Conservation (phyloP, 257 asterid genomes). For the Nyctanthes arbortristis region DNA sequence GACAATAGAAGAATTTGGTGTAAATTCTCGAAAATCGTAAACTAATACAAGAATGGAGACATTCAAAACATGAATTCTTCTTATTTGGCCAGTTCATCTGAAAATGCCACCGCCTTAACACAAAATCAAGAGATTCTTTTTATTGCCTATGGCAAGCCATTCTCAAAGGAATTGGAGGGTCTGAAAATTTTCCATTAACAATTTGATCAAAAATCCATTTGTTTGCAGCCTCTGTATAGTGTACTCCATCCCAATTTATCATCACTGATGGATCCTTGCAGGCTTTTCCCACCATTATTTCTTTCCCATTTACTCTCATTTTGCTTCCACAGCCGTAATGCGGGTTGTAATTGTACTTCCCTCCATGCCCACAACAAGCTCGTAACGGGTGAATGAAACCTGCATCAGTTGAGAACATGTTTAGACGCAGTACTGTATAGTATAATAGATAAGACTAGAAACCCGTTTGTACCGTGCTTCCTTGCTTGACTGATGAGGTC, state of each 20-base stretch:
- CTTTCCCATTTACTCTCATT: constrained; percentile 54
- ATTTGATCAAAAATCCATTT: constrained; percentile 65
- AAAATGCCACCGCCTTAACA: not conserved
- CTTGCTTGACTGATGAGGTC: constrained; percentile 49
- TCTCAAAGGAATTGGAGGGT: constrained; percentile 54
- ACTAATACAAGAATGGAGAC: not conserved
- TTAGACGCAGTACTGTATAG: not conserved
- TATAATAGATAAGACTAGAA: not conserved
- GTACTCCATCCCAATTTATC: constrained; percentile 77
- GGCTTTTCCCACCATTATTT: constrained; percentile 48
- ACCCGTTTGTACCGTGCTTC: constrained; percentile 44
- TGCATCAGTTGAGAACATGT: constrained; percentile 18
- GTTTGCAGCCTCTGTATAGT: constrained; percentile 82
- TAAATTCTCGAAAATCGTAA: too few species aligned
- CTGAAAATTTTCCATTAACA: constrained; percentile 64
- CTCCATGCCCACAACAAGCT: constrained; percentile 83
- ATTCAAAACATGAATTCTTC: not conserved
- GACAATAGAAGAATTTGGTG: too few species aligned
- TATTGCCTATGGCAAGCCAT: constrained; percentile 48
- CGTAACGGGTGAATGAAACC: constrained; percentile 68
- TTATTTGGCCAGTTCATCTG: not conserved
- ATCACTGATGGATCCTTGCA: constrained; percentile 55
- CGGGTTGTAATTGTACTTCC: constrained; percentile 68
- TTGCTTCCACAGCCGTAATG: constrained; percentile 56
- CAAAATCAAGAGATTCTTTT: not conserved